These are phyloP conservation scores for Hordeum marinum DNA, from an alignment of 176 grass and related monocot genomes.

Conservation along the genomic window DNA sequence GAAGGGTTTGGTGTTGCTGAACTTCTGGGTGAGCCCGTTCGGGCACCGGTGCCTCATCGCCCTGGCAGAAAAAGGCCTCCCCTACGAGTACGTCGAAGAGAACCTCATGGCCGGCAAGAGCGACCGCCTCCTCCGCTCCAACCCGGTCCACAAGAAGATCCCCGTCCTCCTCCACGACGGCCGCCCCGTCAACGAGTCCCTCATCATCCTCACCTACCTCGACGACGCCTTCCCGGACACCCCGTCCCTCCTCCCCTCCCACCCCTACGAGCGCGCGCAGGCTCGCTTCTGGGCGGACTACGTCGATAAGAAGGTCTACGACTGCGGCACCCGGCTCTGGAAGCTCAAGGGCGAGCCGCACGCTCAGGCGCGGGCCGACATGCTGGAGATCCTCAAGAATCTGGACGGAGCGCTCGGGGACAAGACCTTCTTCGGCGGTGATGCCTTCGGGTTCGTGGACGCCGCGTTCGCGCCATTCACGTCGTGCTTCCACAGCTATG, in stretches of 20 bases:
- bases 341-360: constrained; percentile 22
- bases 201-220: constrained; percentile 54
- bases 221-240: constrained; percentile 43
- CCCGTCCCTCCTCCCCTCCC: background rate
- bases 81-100: constrained; percentile 46
- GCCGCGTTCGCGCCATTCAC: constrained; percentile 31
- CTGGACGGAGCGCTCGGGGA: constrained; percentile 38
- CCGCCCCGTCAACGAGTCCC: constrained; percentile 50
- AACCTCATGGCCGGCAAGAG: constrained; percentile 44
- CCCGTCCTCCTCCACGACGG: constrained; percentile 61
- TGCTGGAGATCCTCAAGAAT: constrained; percentile 6
- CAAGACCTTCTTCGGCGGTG: constrained; percentile 36
- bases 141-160: constrained; percentile 76
- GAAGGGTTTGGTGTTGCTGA: constrained; percentile 41
- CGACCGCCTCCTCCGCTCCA: constrained; percentile 52
- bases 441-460: constrained; percentile 34
- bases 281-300: constrained; percentile 61
- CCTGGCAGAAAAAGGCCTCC: constrained; percentile 43
- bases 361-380: constrained; percentile 13
- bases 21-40: constrained; percentile 64
- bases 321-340: constrained; percentile 27
- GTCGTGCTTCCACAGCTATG: constrained; percentile 23
- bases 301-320: constrained; percentile 47
- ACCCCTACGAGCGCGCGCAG: constrained; percentile 30
- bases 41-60: constrained; percentile 51